Base-by-base conservation (phyloP, 2,329 filamentous ascomycete species). In the Dactylellina cionopaga region DNA sequence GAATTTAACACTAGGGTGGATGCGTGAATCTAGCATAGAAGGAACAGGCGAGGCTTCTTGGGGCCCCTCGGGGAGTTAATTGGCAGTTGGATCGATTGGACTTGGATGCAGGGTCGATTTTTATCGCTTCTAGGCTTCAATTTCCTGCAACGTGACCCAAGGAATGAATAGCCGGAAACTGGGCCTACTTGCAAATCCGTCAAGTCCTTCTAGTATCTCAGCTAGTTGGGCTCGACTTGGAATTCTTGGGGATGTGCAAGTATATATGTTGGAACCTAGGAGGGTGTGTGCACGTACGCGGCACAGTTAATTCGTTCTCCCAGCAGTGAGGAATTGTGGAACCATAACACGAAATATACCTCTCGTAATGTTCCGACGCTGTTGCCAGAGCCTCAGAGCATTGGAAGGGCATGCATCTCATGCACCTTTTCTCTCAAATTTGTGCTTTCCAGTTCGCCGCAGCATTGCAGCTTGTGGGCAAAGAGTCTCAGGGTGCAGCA, bases 401-500 rank as follows among this genome's bases (percentile, higher is more conserved):
- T n/a, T n/a, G n/a, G n/a, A n/a, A n/a, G n/a, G n/a, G n/a, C n/a
- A n/a, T n/a, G n/a, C n/a, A n/a, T n/a, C n/a, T n/a, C n/a, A n/a
- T n/a, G n/a, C n/a, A n/a, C n/a, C n/a, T 22, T 29, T n/a, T n/a
- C 2, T 27, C 17, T 25, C 24, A 13, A 5, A 6, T 47, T 5
- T 4, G 25, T 15, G 10, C 44, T 39, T 17, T 25, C 15, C 39
- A 55, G 35, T 27, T 54, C 47, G 49, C 60, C 47, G 60, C 62
- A 58, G 51, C 37, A 44, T 54, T n/a, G n/a, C n/a, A n/a, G n/a
- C n/a, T n/a, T n/a, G n/a, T n/a, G n/a, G n/a, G n/a, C n/a, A n/a
- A n/a, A n/a, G n/a, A n/a, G n/a, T n/a, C n/a, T n/a, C n/a, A n/a
- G n/a, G n/a, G n/a, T 35, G 43, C 29, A n/a, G 31, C 49, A 54